Evolutionary conservation across 208 protist species (phyloP).

Genomic region (Acanthamoeba divionensis): DNA sequence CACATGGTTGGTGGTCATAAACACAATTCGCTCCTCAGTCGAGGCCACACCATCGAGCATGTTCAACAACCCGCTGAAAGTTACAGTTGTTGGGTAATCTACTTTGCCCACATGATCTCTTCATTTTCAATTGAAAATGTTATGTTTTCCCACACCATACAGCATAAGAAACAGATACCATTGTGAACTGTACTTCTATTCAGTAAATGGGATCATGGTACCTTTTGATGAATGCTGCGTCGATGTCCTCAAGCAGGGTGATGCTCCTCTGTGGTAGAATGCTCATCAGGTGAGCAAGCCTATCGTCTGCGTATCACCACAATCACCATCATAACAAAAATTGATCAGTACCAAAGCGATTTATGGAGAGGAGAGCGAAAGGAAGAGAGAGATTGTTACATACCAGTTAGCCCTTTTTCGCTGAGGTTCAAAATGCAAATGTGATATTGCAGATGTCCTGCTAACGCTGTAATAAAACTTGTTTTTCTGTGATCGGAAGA

Average conservation of each 20-base stretch:
- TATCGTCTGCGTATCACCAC: neutral
- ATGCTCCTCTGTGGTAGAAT: conserved; percentile 84
- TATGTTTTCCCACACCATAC: too few species aligned
- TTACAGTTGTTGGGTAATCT: conserved; percentile 67
- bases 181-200: too few species aligned
- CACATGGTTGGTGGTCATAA: conserved; percentile 96
- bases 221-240: conserved; percentile 85
- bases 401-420: conserved; percentile 4
- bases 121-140: too few species aligned
- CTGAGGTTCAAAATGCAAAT: conserved; percentile 86
- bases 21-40: conserved; percentile 91
- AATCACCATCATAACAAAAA: too few species aligned
- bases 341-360: too few species aligned
- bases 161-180: too few species aligned
- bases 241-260: conserved; percentile 93
- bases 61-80: conserved; percentile 93
- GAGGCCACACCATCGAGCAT: conserved; percentile 92
- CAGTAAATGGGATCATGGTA: conserved; percentile 78
- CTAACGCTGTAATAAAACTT: conserved; percentile 90
- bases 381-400: conserved; percentile 76
- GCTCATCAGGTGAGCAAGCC: conserved; percentile 60
- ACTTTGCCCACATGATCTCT: too few species aligned
- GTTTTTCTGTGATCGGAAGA: conserved; percentile 79
- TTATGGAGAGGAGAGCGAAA: too few species aligned
- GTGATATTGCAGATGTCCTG: conserved; percentile 87